Base-by-base conservation (phyloP, 805 yeast genomes). In the Cyberlindnera sargentensis region DNA sequence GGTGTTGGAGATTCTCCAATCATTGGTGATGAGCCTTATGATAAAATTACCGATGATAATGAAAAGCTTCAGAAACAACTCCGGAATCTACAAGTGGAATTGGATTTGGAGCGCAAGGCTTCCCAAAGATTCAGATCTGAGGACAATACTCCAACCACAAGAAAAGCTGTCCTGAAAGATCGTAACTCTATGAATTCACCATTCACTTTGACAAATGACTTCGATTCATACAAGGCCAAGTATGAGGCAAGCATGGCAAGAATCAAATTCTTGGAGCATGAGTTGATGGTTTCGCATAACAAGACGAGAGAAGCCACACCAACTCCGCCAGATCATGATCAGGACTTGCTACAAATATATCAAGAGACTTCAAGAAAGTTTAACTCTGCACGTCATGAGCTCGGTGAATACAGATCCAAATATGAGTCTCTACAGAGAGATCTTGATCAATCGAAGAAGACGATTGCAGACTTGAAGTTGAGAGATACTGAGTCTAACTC, bases 61-160 rank as follows among this genome's bases (percentile, higher is more conserved):
- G 49, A 57, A 4, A 58, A 54, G 40, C 49, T 63, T 8, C 64
- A 65, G 38, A 60, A 57, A 42, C 80, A 80, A 52, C 64, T 76
- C 31, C 75, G 73, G 37, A 62, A 66, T 9, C 60, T 80, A 50
- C 73, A 68, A 50, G 56, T 68, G 15, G 73, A 72, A 40, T 57
- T 80, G 30, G 72, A 76, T 39, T 66, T 71, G 39, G 84, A 79
- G 54, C 72, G 72, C 39, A 66, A 67, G 15, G 75, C 76, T 26
- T 69, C 73, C 6, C 60, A 59, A 40, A 67, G 80, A 45, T 4
- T 38, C 80, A 76, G 50, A 67, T 62, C 38, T 72, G 29, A 34
- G 2, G 62, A 68, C 36, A 72, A 71, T 8, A 54, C 67, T 10
- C 73, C 70, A 42, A 15, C 20, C 20, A 15, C 20, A 23, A 23